Evolutionary conservation across 2,329 filamentous ascomycete genomes (phyloP).

Genomic region (Chaetomium olivaceum): DNA sequence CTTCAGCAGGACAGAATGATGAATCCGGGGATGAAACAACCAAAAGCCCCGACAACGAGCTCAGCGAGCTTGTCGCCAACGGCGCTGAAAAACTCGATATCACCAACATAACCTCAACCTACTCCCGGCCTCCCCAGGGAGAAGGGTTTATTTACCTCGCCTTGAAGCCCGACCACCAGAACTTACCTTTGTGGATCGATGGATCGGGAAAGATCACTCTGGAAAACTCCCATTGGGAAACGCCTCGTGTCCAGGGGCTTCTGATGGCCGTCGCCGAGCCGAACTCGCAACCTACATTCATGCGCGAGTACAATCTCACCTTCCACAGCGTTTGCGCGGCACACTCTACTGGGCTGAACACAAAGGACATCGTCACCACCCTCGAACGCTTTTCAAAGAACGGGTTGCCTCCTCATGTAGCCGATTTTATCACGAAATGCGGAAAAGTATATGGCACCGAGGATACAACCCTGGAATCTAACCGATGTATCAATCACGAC

Average conservation of each 20-base stretch:
- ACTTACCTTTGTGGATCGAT: slow-evolving; percentile 91
- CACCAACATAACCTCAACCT: slow-evolving; percentile 44
- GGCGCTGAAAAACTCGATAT: not conserved
- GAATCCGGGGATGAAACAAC: too few relatives aligned
- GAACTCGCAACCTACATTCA: slow-evolving; percentile 82
- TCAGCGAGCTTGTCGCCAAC: too few relatives aligned
- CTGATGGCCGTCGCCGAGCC: slow-evolving; percentile 95
- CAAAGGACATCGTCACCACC: slow-evolving; percentile 85
- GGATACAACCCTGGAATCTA: slow-evolving; percentile 93
- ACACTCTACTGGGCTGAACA: slow-evolving; percentile 85
- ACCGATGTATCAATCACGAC: too few relatives aligned
- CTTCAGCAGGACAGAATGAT: slow-evolving; percentile 57
- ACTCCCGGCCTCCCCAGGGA: slow-evolving; percentile 33
- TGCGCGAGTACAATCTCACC: slow-evolving; percentile 92
- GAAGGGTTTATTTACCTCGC: slow-evolving; percentile 77
- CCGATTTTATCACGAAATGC: slow-evolving; percentile 73
- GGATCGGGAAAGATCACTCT: slow-evolving; percentile 77
- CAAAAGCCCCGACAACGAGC: too few relatives aligned
- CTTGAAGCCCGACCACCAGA: slow-evolving; percentile 84
- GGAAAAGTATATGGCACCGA: slow-evolving; percentile 91
- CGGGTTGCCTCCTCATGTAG: slow-evolving; percentile 76
- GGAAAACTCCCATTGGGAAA: slow-evolving; percentile 88
- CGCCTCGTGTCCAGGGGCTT: slow-evolving; percentile 87
- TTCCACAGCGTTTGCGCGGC: slow-evolving; percentile 93
- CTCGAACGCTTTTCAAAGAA: slow-evolving; percentile 89